Base-by-base conservation (phyloP, 2,329 filamentous ascomycete genomes). In the Fusarium oligoseptatum region DNA sequence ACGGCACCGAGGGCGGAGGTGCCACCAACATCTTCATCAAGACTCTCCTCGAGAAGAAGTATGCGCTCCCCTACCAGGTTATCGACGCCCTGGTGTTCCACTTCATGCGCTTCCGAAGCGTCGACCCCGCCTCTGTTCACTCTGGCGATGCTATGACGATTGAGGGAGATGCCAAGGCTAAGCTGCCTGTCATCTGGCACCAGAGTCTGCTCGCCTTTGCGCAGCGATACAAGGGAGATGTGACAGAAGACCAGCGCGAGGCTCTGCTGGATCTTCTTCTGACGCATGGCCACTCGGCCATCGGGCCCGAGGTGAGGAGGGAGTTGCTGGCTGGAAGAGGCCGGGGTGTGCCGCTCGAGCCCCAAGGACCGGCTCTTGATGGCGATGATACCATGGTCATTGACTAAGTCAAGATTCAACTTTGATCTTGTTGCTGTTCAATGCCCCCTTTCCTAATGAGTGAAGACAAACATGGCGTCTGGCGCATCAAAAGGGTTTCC, bases 1-100 rank as follows among this genome's bases (percentile, higher is more conserved):
- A 92, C 22, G 91, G 95, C 66, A 93, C 92, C 6, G 96, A 98
- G 83, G 94, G 94, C 55, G 95, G 95, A 20, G 96, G 96, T 56
- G 93, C 95, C 5, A 97, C 95, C 71, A 98, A 98, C 84, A 93
- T 98, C 77, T 97, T 99, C 84, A 97, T 99, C 85, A 94, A 94
- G 80, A 92, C 94, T 1, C 89, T 99, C 41, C 87, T 99, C 5
- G 96, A 98, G 84, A 99, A 99, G 89, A 97, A 97, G 81, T 98
- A 99, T 78, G 97, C 97, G 0, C 87, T 99, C 12, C 97, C 96
- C 0, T 98, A 94, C 85, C 96, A 97, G 83, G 96, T 98, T 64
- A 92, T 99, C 60, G 97, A 99, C 78, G 93, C 95, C 2, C 87
- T 98, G 2, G 97, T 99, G 11, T 98, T 98, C 86, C 96, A 99